Evolutionary conservation across 352 stramenopile species (phyloP).

Genomic region (Globisporangium apiculatum): DNA sequence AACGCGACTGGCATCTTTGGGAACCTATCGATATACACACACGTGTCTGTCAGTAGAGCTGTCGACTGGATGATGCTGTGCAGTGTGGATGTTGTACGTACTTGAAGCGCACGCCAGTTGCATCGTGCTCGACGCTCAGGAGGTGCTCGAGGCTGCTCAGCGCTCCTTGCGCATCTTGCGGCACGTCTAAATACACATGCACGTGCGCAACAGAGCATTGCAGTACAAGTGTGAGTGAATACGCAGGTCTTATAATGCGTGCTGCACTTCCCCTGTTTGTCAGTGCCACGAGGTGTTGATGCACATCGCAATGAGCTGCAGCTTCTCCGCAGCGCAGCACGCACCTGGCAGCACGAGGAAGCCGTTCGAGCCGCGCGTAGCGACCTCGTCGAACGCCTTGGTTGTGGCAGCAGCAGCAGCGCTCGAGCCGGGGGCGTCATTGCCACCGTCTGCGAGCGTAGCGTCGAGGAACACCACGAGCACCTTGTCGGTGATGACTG

Average conservation of each 20-base stretch:
- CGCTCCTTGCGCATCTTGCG: constrained; percentile 3
- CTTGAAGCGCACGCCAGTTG: constrained; percentile 14
- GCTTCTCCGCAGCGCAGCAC: background rate
- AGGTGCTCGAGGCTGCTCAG: constrained; percentile 24
- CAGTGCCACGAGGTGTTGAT: too few species aligned
- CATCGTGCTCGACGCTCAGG: constrained; percentile 22
- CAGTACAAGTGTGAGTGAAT: too few species aligned
- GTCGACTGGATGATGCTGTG: background rate
- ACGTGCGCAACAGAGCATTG: background rate
- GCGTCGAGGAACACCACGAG: constrained; percentile 43
- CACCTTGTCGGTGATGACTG: constrained; percentile 41
- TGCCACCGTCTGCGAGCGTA: background rate
- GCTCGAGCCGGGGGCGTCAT: background rate
- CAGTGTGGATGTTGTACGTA: constrained; percentile 15
- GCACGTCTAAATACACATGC: background rate
- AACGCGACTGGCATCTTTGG: constrained; percentile 54
- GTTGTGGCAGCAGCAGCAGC: background rate
- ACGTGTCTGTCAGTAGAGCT: too few species aligned
- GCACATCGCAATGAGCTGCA: too few species aligned
- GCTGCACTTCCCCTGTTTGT: too few species aligned
- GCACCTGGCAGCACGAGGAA: constrained; percentile 43
- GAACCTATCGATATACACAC: constrained; percentile 22
- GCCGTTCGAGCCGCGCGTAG: constrained; percentile 40
- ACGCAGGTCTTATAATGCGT: too few species aligned
- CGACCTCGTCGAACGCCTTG: constrained; percentile 32